phyloP scores from a whole-genome alignment of 805 yeast genomes.

The Lachancea cidri region DNA sequence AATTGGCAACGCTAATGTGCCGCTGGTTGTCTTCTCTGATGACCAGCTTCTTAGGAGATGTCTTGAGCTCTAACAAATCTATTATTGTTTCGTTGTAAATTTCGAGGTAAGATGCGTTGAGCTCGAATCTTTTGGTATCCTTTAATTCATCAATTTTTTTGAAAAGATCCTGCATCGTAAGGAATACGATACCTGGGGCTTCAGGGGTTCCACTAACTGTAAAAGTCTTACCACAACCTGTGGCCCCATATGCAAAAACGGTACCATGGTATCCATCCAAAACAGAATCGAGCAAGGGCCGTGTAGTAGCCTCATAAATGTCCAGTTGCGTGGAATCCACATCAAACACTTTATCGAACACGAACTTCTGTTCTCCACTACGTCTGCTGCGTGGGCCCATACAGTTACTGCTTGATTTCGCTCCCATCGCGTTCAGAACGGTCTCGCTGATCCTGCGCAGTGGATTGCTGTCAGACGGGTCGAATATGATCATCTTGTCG shows the following conservation, averaged over 20 bases:
- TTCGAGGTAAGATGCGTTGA: conserved; percentile 72
- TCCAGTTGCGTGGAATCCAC: conserved; percentile 58
- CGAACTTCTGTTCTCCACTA: conserved; percentile 62
- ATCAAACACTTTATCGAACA: conserved; percentile 77
- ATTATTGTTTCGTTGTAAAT: conserved; percentile 87
- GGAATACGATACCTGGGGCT: conserved; percentile 73
- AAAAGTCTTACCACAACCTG: conserved; percentile 97
- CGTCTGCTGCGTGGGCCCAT: conserved; percentile 12
- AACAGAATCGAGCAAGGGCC: conserved; percentile 66
- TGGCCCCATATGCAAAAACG: conserved; percentile 94
- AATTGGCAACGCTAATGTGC: conserved; percentile 61
- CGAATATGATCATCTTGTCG: conserved; percentile 80
- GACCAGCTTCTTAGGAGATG: conserved; percentile 41
- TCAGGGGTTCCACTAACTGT: conserved; percentile 75
- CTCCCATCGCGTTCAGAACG: conserved; percentile 27
- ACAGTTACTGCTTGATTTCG: conserved; percentile 9
- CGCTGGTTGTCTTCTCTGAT: conserved; percentile 68
- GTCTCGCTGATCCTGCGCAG: conserved; percentile 30
- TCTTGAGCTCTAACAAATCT: conserved; percentile 65
- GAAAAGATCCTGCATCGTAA: conserved; percentile 74
- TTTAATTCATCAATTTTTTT: conserved; percentile 48
- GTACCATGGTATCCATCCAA: conserved; percentile 87
- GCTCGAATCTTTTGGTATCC: conserved; percentile 53
- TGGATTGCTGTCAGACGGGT: conserved; percentile 74
- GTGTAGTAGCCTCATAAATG: conserved; percentile 61